Conservation (phyloP, 1,139 yeast genomes). For the Debaryomyces fabryi region DNA sequence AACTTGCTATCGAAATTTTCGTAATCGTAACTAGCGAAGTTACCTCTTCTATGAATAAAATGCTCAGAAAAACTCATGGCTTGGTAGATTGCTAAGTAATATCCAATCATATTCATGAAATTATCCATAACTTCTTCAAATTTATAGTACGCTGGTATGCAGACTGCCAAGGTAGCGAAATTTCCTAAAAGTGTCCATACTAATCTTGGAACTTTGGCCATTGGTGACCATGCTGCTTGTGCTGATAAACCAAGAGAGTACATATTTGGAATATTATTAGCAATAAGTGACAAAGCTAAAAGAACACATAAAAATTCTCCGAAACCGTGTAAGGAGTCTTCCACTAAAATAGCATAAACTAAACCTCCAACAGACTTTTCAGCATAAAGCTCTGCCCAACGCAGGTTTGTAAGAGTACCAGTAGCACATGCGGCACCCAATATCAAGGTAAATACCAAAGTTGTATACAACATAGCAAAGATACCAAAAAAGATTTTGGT, state of each 20-base stretch:
- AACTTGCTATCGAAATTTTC: constrained; percentile 58
- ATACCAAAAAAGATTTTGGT: constrained; percentile 65
- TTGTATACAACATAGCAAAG: constrained; percentile 61
- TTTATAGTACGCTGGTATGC: constrained; percentile 82
- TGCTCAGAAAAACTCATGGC: constrained; percentile 77
- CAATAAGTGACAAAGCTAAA: constrained; percentile 79
- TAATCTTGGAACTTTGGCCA: constrained; percentile 75
- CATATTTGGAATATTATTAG: constrained; percentile 92
- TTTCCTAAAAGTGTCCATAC: constrained; percentile 81
- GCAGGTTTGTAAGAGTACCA: constrained; percentile 50
- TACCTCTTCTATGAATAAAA: constrained; percentile 69
- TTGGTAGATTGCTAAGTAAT: constrained; percentile 86
- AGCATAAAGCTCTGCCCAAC: constrained; percentile 56
- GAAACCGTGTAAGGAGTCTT: constrained; percentile 80
- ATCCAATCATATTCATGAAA: constrained; percentile 88
- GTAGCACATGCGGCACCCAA: constrained; percentile 89
- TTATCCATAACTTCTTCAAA: constrained; percentile 75
- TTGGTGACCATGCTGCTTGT: constrained; percentile 77
- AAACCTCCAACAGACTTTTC: constrained; percentile 77
- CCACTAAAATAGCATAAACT: constrained; percentile 73
- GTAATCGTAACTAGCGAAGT: constrained; percentile 61
- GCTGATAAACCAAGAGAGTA: constrained; percentile 86
- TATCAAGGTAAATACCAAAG: constrained; percentile 72
- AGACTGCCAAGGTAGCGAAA: constrained; percentile 75
- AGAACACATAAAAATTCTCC: constrained; percentile 89